These are phyloP conservation scores for Yamadazyma endophytica DNA, from an alignment of 805 yeast genomes.

Conservation along the genomic window DNA sequence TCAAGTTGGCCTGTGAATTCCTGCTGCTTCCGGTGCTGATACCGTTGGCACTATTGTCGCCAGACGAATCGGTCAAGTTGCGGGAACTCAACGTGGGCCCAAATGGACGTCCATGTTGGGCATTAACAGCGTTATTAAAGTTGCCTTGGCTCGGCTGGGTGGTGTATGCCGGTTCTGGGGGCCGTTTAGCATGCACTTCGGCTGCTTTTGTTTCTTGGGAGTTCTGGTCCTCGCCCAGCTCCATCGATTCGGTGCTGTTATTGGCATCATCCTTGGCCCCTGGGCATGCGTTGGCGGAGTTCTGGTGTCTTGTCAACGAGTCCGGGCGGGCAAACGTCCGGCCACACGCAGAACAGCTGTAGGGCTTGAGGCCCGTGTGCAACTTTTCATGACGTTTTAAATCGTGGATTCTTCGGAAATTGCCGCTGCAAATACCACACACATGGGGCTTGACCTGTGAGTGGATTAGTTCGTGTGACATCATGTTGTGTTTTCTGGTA, in stretches of 20 bases:
- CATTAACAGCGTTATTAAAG: too few relatives aligned
- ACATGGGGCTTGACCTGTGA: conserved; percentile 58
- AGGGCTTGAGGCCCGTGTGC: conserved; percentile 76
- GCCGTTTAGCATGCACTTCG: too few relatives aligned
- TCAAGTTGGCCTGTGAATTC: too few relatives aligned
- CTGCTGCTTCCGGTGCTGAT: too few relatives aligned
- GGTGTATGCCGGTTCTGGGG: too few relatives aligned
- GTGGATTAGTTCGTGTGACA: conserved; percentile 68
- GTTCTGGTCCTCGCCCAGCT: not conserved
- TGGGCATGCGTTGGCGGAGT: conserved; percentile 37
- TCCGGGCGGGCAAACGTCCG: conserved; percentile 71
- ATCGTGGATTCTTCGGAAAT: conserved; percentile 72
- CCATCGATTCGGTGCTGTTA: too few relatives aligned
- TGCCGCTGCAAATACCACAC: conserved; percentile 57
- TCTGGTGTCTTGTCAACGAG: conserved; percentile 66
- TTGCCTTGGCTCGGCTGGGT: too few relatives aligned
- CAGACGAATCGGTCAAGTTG: too few relatives aligned
- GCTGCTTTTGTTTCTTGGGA: not conserved
- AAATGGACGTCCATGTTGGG: too few relatives aligned
- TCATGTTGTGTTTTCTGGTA: conserved; percentile 70
- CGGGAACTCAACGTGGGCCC: too few relatives aligned
- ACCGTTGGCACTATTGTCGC: too few relatives aligned
- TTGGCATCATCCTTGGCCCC: conserved; percentile 27
- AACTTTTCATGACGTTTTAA: conserved; percentile 70
- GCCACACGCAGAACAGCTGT: conserved; percentile 55